Evolutionary conservation across 1,284 basidiomycete species (phyloP), one percentile per base, ranked within the genome.

Genomic region (Psilocybe mexicana): DNA sequence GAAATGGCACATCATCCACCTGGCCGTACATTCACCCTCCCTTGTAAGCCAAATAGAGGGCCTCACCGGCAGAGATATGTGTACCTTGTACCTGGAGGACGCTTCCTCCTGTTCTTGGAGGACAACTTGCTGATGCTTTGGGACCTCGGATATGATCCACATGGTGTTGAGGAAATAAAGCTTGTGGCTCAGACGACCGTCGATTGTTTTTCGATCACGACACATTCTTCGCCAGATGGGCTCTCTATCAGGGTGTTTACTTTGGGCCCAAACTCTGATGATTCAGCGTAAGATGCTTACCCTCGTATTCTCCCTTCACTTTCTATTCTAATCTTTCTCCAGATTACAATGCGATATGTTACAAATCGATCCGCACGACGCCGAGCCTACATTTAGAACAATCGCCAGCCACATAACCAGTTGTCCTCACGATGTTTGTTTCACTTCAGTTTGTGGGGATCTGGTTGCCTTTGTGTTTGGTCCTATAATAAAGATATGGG

Each of bases 61-160:
- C 18, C 18, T 18, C 18, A 18, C 18, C 18, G 18, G 18, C 18
- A 18, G 33, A 25, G 8, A 4, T 47, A 47, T 10, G 12, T 56
- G 30, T 63, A 52, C 28, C 59, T 63, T 42, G 30, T 63, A 23
- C 61, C 61, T 23, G 61, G 61, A n/a, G 61, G 61, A 6, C 61
- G 61, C 14, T 63, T 58, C 46, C 23, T 63, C 23, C 11, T 63
- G 6, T 35, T 52, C 24, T 33, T 58, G n/a, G 42, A 46, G 44
- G 36, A 12, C 2, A 25, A 18, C 4, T 43, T 38, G 18, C 14
- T 62, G 11, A 33, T 36, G 7, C 14, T 63, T n/a, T 61, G 59
- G 57, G 61, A 63, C 23, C 57, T 63, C n/a, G 50, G 54, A 18
- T 45, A 25, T 7, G 3, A 42, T 14, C 45, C 35, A 5, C 28